These are phyloP conservation scores for Pseudogymnoascus sp. DNA, from an alignment of 2,329 filamentous ascomycete species.

Conservation along the genomic window DNA sequence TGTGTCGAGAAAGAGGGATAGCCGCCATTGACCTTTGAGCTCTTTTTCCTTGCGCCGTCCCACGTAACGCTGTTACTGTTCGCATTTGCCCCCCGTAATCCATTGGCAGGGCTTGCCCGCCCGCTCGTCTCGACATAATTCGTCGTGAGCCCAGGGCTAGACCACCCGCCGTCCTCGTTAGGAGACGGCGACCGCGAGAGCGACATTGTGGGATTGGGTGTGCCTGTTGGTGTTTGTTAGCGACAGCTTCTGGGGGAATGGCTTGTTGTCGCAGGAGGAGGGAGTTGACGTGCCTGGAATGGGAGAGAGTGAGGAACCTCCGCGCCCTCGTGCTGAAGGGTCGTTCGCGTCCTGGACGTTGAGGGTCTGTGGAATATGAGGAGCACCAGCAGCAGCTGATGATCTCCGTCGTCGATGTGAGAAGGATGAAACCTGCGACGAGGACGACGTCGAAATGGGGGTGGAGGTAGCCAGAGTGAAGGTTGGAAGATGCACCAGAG, in stretches of 20 bases:
- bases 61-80: constrained; percentile 57
- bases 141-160: constrained; percentile 69
- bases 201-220: constrained; percentile 59
- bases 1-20: constrained; percentile 74
- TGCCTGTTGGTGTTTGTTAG: constrained; percentile 34
- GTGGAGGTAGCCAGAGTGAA: constrained; percentile 44
- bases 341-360: constrained; percentile 17
- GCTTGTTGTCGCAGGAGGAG: background rate
- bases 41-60: constrained; percentile 74
- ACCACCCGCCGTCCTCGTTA: constrained; percentile 76
- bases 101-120: constrained; percentile 52
- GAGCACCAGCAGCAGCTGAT: constrained; percentile 24
- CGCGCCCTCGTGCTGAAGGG: constrained; percentile 14
- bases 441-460: constrained; percentile 41
- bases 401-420: constrained; percentile 30
- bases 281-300: constrained; percentile 21
- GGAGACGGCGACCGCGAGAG: constrained; percentile 84
- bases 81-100: constrained; percentile 43
- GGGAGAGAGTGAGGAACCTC: constrained; percentile 20
- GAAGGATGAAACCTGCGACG: constrained; percentile 31
- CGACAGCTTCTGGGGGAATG: background rate
- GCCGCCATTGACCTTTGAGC: constrained; percentile 60
- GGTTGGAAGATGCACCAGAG: constrained; percentile 24
- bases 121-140: constrained; percentile 51
- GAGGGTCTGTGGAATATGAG: constrained; percentile 17